Conservation (phyloP, 805 yeast genomes). For the Maudiozyma bulderi region DNA sequence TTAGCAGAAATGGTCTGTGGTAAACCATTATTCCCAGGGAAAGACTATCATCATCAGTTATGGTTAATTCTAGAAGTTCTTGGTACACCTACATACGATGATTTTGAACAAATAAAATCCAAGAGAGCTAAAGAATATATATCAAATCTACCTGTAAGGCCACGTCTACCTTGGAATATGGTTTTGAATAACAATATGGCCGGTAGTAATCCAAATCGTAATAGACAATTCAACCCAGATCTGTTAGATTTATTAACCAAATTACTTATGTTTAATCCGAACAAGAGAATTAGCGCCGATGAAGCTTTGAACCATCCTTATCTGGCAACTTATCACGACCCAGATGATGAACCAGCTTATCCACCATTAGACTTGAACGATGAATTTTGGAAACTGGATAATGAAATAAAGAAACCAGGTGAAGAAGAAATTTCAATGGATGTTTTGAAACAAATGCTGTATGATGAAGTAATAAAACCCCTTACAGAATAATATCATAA, state of each 20-base stretch:
- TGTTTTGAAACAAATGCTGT: constrained; percentile 65
- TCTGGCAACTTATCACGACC: constrained; percentile 55
- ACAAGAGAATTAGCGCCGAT: constrained; percentile 61
- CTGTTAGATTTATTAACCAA: constrained; percentile 59
- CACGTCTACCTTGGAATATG: constrained; percentile 39
- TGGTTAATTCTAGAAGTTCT: constrained; percentile 55
- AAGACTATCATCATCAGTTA: constrained; percentile 61
- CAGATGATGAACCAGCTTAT: constrained; percentile 56
- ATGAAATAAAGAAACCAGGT: constrained; percentile 28
- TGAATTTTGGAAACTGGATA: constrained; percentile 35
- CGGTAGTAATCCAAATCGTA: background rate
- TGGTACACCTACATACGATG: constrained; percentile 69
- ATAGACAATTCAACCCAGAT: constrained; percentile 30
- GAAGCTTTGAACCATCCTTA: constrained; percentile 73
- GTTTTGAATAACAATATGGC: constrained; percentile 13
- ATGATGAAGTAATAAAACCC: constrained; percentile 65
- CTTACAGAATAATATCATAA: constrained; percentile 5
- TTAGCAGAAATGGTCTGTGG: constrained; percentile 57
- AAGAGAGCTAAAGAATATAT: constrained; percentile 72
- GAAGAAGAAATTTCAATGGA: constrained; percentile 73
- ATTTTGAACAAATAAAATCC: constrained; percentile 61
- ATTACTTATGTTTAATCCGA: constrained; percentile 63
- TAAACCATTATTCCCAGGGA: constrained; percentile 65
- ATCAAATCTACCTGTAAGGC: constrained; percentile 52
- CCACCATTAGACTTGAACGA: constrained; percentile 30